Percentiles rank a stretch among this genome's conserved stretches.
These are phyloP conservation scores for Coffea humblotiana DNA, from an alignment of 305 asterid genomes.

Conservation along the genomic window DNA sequence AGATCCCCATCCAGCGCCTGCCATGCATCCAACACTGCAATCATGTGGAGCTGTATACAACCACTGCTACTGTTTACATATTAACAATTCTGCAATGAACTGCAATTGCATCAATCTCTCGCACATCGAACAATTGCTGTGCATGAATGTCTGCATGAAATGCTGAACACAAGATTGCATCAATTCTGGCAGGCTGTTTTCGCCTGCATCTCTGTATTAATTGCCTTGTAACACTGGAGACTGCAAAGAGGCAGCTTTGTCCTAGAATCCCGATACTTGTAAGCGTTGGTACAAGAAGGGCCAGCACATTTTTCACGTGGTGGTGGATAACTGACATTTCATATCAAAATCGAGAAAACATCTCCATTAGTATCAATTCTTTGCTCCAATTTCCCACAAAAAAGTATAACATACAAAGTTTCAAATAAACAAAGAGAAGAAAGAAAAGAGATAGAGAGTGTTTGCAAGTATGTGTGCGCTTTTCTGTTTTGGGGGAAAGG, in stretches of 20 bases:
- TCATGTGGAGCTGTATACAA: background rate
- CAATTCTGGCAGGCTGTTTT: constrained; percentile 43
- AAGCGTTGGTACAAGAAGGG: constrained; percentile 72
- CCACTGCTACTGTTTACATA: background rate
- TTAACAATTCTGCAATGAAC: background rate
- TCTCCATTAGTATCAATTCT: background rate
- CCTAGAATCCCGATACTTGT: constrained; percentile 92
- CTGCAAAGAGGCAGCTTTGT: constrained; percentile 94
- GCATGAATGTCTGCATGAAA: constrained; percentile 19
- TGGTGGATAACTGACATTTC: constrained; percentile 80
- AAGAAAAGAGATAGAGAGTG: background rate
- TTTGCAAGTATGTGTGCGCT: background rate
- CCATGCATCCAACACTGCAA: constrained; percentile 6
- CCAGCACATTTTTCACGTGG: constrained; percentile 92
- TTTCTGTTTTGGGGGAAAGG: background rate
- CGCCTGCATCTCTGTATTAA: constrained; percentile 41
- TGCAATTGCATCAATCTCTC: background rate
- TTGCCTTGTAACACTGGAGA: constrained; percentile 86
- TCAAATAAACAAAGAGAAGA: background rate
- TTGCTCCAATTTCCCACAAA: background rate
- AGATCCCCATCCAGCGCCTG: background rate
- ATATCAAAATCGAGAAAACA: constrained; percentile 17
- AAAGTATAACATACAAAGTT: background rate
- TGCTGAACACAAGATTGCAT: constrained; percentile 9
- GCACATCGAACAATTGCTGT: background rate